Evolutionary conservation across 163 green algal species (phyloP).

Genomic region (Chlamydomonas reinhardtii): DNA sequence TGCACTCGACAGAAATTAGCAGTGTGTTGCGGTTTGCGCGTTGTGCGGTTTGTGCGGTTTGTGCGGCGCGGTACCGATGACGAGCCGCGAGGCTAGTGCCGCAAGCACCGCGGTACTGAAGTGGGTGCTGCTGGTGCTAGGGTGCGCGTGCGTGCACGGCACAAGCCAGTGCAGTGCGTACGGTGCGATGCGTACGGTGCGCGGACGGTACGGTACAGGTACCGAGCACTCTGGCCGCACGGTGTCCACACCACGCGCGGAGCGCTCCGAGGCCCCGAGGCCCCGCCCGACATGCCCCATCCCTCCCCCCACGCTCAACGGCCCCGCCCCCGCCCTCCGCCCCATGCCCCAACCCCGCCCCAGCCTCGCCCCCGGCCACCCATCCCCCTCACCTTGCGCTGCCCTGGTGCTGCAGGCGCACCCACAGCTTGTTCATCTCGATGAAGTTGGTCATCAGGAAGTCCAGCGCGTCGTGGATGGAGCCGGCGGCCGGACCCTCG

Average conservation of each 20-base stretch:
- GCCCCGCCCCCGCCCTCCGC: not conserved
- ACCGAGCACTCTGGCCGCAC: no score
- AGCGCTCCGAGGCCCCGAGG: not conserved
- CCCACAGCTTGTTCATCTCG: constrained; percentile 99
- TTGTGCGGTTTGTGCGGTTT: not conserved
- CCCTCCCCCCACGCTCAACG: no score
- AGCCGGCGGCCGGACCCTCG: constrained; percentile 75
- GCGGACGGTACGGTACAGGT: no score
- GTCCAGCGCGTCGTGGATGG: constrained; percentile 90
- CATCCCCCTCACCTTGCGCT: constrained; percentile 14
- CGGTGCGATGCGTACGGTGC: no score
- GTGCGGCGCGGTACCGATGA: no score
- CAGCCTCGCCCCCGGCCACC: not conserved
- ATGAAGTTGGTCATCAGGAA: constrained; percentile 99
- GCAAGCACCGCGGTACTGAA: no score
- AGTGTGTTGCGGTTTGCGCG: not conserved
- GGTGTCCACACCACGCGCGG: no score
- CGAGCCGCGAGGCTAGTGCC: no score
- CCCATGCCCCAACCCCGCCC: not conserved
- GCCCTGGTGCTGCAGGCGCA: constrained; percentile 75
- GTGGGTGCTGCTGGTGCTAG: no score
- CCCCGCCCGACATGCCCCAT: not conserved
- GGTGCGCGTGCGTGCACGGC: no score
- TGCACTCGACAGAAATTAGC: constrained; percentile 72
- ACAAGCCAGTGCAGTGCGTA: no score